phyloP scores from a whole-genome alignment of 768 basidiomycete species.

The Lactarius indigo region DNA sequence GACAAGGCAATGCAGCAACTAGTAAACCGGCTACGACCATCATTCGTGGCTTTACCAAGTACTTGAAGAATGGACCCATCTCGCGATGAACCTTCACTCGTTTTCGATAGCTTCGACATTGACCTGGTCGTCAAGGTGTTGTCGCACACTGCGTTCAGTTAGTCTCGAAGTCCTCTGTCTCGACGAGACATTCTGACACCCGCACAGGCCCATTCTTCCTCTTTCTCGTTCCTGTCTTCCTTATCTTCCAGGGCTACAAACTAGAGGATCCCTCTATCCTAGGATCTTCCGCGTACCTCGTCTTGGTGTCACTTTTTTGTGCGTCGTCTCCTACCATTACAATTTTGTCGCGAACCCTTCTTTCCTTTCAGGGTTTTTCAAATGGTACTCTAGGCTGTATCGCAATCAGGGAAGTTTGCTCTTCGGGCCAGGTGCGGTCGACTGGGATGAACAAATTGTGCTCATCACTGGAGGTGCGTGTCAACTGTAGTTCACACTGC shows the following conservation, averaged over 20 bases:
- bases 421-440: conserved; percentile 54
- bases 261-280: conserved; percentile 51
- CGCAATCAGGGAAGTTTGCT: conserved; percentile 69
- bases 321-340: conserved; percentile 32
- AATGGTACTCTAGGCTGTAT: conserved; percentile 69
- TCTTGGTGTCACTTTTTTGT: conserved; percentile 65
- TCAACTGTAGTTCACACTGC: background rate
- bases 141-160: conserved; percentile 74
- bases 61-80: conserved; percentile 9
- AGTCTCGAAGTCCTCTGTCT: conserved; percentile 30
- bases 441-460: conserved; percentile 89
- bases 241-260: conserved; percentile 63
- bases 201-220: conserved; percentile 78
- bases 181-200: background rate
- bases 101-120: conserved; percentile 70
- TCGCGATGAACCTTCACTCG: conserved; percentile 32
- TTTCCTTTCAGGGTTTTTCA: conserved; percentile 46
- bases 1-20: background rate
- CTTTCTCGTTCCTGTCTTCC: conserved; percentile 74
- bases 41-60: background rate
- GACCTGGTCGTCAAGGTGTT: conserved; percentile 80
- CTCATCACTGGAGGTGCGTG: conserved; percentile 83
- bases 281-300: conserved; percentile 51
- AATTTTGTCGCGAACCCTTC: conserved; percentile 15
- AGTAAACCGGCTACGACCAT: background rate